phyloP scores from a whole-genome alignment of 176 grass and related monocot species.

The Cocos nucifera region DNA sequence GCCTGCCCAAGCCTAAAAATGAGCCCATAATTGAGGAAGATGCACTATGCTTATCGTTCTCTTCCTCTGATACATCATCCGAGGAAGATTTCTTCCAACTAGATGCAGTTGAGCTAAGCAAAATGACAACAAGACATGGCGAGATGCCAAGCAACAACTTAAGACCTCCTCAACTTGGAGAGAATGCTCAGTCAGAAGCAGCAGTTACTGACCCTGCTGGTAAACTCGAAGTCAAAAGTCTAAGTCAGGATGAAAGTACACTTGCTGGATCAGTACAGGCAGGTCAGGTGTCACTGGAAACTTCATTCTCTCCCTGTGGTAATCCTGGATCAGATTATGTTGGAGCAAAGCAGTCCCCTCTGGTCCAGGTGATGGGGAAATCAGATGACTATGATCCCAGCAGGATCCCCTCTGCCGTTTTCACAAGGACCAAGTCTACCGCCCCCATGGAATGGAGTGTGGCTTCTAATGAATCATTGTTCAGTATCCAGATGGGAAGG shows the following conservation, averaged over 20 bases:
- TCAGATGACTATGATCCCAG: slow-evolving; percentile 28
- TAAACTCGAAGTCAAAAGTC: neutral
- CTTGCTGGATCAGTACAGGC: neutral
- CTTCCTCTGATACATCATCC: neutral
- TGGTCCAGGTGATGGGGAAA: slow-evolving; percentile 21
- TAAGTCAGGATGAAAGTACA: neutral
- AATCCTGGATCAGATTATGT: neutral
- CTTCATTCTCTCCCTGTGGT: neutral
- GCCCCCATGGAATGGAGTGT: slow-evolving; percentile 58
- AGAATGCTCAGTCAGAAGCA: neutral
- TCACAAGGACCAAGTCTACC: slow-evolving; percentile 31
- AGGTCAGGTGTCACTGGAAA: neutral
- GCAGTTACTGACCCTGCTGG: neutral
- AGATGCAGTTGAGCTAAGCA: slow-evolving; percentile 16
- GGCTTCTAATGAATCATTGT: slow-evolving; percentile 62
- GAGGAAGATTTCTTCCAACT: slow-evolving; percentile 19
- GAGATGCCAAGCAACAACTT: neutral
- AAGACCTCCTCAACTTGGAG: neutral
- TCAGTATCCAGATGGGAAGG: slow-evolving; percentile 50
- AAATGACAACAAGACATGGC: neutral
- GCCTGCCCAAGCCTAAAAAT: slow-evolving; percentile 4
- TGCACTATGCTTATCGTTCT: slow-evolving; percentile 17
- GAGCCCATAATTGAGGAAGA: slow-evolving; percentile 1
- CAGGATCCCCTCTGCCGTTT: slow-evolving; percentile 58
- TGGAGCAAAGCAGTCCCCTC: slow-evolving; percentile 13